A percentile compares a stretch with the other conserved stretches of the same genome.
Conservation (phyloP, 345 rosid species). For the Lepidium africanum region DNA sequence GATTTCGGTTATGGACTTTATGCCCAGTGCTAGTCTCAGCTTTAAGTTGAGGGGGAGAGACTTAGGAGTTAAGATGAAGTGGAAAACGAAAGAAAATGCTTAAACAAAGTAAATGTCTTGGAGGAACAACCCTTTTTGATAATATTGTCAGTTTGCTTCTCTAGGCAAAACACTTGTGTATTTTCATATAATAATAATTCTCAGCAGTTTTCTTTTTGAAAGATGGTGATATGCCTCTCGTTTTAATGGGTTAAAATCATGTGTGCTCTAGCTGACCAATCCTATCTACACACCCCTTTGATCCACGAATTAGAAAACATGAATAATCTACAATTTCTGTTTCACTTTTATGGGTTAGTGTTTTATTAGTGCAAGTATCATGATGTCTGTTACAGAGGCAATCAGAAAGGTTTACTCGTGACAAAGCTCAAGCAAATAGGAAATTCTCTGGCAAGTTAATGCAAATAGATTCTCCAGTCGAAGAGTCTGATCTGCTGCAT, state of each 20-base stretch:
- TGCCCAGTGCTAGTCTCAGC: too few relatives aligned
- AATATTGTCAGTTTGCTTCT: background rate
- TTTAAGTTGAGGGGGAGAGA: background rate
- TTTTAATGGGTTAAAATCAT: background rate
- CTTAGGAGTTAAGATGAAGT: background rate
- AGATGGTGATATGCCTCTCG: background rate
- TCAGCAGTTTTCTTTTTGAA: background rate
- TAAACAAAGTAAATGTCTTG: background rate
- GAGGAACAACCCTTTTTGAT: background rate
- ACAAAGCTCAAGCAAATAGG: constrained; percentile 49
- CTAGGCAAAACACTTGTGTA: background rate
- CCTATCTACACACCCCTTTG: background rate
- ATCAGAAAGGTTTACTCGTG: constrained; percentile 58
- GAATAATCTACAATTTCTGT: background rate
- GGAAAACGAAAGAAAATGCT: background rate
- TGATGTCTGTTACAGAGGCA: constrained; percentile 56
- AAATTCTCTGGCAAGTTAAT: constrained; percentile 43
- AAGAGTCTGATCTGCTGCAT: constrained; percentile 46
- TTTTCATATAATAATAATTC: background rate
- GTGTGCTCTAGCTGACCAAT: background rate
- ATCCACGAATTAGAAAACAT: background rate
- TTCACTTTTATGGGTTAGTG: background rate
- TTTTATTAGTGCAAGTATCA: background rate
- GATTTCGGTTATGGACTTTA: too few relatives aligned
- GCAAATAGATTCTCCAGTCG: constrained; percentile 50